These are phyloP conservation scores for Tilletia horrida DNA, from an alignment of 1,284 basidiomycete genomes.

Conservation along the genomic window DNA sequence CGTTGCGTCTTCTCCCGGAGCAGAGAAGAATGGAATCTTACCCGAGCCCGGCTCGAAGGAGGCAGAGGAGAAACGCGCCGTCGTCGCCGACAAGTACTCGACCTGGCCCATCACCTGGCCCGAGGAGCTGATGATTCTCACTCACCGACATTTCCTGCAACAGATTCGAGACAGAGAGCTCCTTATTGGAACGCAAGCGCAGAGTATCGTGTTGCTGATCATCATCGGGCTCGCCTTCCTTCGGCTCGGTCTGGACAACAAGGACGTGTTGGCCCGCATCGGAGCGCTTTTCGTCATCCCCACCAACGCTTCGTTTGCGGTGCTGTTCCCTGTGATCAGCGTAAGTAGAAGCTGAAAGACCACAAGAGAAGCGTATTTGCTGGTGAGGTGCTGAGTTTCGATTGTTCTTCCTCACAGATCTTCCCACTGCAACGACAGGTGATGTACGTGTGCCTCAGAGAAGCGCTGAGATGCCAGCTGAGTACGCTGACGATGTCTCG, in stretches of 20 bases:
- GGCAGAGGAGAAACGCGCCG: background rate
- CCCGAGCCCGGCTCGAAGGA: background rate
- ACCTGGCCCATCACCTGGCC: slow-evolving; percentile 37
- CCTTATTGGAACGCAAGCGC: slow-evolving; percentile 17
- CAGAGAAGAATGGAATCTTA: background rate
- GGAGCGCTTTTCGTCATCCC: slow-evolving; percentile 40
- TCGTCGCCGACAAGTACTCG: slow-evolving; percentile 22
- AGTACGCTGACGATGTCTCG: background rate
- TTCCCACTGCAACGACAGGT: slow-evolving; percentile 36
- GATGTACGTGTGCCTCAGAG: slow-evolving; percentile 20
- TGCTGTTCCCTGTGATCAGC: slow-evolving; percentile 36
- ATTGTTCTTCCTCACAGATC: slow-evolving; percentile 13
- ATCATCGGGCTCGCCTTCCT: slow-evolving; percentile 41
- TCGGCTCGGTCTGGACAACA: slow-evolving; percentile 28
- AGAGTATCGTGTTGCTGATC: slow-evolving; percentile 31
- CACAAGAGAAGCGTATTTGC: background rate
- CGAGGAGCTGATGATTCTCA: slow-evolving; percentile 31
- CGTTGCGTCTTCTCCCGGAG: too few relatives aligned
- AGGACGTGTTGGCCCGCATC: slow-evolving; percentile 35
- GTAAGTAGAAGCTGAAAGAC: background rate
- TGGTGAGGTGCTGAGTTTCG: background rate
- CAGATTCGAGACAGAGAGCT: slow-evolving; percentile 31
- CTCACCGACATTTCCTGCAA: slow-evolving; percentile 32
- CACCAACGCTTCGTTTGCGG: slow-evolving; percentile 33
- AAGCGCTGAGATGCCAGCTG: background rate